Evolutionary conservation across 2,329 filamentous ascomycete genomes (phyloP).

Genomic region (Amauroascus niger): DNA sequence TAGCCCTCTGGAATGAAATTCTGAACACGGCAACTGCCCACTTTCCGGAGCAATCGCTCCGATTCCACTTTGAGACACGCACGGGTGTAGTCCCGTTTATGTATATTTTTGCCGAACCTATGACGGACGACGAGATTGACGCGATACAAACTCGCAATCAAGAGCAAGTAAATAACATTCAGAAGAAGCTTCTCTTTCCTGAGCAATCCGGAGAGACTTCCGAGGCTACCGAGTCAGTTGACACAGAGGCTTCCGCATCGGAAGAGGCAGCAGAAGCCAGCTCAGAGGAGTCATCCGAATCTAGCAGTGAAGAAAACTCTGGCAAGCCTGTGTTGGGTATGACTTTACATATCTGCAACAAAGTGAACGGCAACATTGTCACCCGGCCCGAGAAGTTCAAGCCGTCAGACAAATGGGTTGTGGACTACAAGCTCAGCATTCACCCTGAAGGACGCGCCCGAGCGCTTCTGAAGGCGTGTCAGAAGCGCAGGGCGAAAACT

Average conservation of each 20-base stretch:
- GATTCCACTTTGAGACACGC: conserved; percentile 73
- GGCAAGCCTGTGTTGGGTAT: conserved; percentile 51
- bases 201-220: conserved; percentile 23
- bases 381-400: conserved; percentile 48
- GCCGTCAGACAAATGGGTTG: conserved; percentile 49
- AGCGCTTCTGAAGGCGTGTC: conserved; percentile 48
- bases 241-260: conserved; percentile 17
- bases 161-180: conserved; percentile 57
- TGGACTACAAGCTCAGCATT: conserved; percentile 71
- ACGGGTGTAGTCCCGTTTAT: conserved; percentile 54
- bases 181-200: conserved; percentile 41
- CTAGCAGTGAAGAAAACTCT: conserved; percentile 15
- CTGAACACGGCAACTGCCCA: conserved; percentile 63
- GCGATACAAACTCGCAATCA: conserved; percentile 61
- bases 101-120: conserved; percentile 83
- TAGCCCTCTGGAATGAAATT: conserved; percentile 68
- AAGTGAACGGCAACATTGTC: conserved; percentile 57
- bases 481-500: conserved; percentile 45
- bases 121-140: conserved; percentile 61
- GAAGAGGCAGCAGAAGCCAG: conserved; percentile 10
- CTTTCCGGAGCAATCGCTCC: conserved; percentile 65
- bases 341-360: conserved; percentile 62
- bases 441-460: conserved; percentile 40
- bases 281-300: conserved; percentile 3
- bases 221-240: conserved; percentile 5